These are phyloP conservation scores for Colletotrichum spinosum DNA, from an alignment of 2,329 filamentous ascomycete species.

Conservation along the genomic window DNA sequence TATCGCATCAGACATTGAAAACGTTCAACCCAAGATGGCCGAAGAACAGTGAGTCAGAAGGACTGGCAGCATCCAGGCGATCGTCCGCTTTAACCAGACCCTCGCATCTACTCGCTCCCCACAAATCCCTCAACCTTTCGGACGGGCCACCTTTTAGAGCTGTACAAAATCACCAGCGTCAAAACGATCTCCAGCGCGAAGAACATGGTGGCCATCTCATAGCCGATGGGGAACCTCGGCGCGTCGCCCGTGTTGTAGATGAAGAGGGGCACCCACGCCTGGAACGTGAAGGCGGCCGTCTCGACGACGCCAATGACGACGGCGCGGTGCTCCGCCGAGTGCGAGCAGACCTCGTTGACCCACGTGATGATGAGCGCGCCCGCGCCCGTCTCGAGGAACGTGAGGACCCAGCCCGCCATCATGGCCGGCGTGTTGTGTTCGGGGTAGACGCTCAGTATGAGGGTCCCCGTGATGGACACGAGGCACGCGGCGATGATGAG, in stretches of 20 bases:
- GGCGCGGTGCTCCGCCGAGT: conserved; percentile 60
- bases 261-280: conserved; percentile 56
- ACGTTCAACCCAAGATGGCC: too few relatives aligned
- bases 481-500: conserved; percentile 62
- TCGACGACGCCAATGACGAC: conserved; percentile 63
- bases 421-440: conserved; percentile 48
- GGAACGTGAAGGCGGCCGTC: conserved; percentile 55
- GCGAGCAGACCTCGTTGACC: conserved; percentile 59
- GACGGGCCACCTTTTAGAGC: conserved; percentile 17
- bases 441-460: conserved; percentile 50
- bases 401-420: conserved; percentile 51
- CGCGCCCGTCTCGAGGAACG: conserved; percentile 49
- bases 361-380: conserved; percentile 55
- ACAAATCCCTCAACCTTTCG: conserved; percentile 4
- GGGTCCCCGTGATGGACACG: conserved; percentile 47
- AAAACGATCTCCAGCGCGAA: conserved; percentile 45
- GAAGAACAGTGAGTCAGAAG: too few relatives aligned
- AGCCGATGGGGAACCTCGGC: conserved; percentile 54
- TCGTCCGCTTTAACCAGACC: too few relatives aligned
- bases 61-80: too few relatives aligned
- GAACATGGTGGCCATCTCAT: conserved; percentile 46
- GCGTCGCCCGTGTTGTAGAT: conserved; percentile 50
- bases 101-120: not conserved
- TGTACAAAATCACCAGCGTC: conserved; percentile 12
- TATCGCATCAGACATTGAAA: too few relatives aligned